Base-by-base conservation (phyloP, 305 asterid species). In the Plantago rigida region DNA sequence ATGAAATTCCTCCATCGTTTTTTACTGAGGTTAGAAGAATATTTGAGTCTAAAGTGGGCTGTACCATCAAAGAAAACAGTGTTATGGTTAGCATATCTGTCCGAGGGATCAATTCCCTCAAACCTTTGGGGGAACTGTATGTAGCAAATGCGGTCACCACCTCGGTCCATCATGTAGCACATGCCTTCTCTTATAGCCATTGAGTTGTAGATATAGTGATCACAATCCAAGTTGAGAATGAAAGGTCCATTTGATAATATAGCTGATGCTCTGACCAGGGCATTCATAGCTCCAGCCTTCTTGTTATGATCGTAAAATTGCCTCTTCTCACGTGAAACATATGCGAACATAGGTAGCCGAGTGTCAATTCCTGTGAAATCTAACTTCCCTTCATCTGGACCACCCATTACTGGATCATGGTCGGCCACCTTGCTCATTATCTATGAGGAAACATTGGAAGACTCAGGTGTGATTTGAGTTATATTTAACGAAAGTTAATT, bases 241-340 rank as follows among this genome's bases (percentile, higher is more conserved):
- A 92, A 92, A 0, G 99, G 90, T 47, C 96, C 97, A 22, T 92
- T 92, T 19, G 99, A 89, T 36, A 92, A 75, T 60, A 88, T 77
- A 1, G 97, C 99, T n/a, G 99, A 92, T 56, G 95, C 95, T 75
- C 97, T 82, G 60, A 92, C 99, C 59, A 89, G 69, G 17, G 94
- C 93, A 54, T 92, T 92, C 99, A 92, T 92, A 44, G 99, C 97
- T 28, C 99, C 96, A 1, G 97, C 99, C 73, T 92, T 92, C 87
- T 92, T 92, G 75, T 92, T 89, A 36, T 92, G 99, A 63, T 92
- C 99, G 19, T 79, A 87, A 17, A 88, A 89, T 34, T 83, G 81
- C 0, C 99, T 79, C 73, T 92, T 92, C 78, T 92, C 99, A 1
- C 99, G 90, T 2, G 97, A 92, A 24, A 86, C 96, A 13, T 92